Evolutionary conservation across 768 basidiomycete species (phyloP).

Genomic region (Mrakia blollopis): DNA sequence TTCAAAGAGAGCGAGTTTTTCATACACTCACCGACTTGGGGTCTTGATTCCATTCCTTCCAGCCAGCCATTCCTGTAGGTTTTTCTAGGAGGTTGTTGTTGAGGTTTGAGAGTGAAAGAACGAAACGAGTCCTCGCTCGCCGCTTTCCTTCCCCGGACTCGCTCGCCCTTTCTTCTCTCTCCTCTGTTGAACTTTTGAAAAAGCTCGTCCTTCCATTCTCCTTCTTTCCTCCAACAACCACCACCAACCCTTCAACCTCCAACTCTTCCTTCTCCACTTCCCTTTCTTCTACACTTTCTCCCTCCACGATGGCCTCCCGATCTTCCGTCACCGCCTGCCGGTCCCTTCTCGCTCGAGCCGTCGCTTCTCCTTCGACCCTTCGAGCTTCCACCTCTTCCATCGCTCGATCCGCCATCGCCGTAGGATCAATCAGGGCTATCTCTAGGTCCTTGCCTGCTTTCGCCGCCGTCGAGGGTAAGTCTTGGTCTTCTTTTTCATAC

Average conservation of each 20-base stretch:
- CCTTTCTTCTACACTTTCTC: neutral
- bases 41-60: too few relatives aligned
- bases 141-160: too few relatives aligned
- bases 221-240: neutral
- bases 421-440: neutral
- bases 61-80: too few relatives aligned
- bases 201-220: neutral
- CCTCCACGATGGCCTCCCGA: constrained; percentile 14
- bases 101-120: neutral
- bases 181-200: neutral
- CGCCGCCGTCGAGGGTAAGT: constrained; percentile 8
- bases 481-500: neutral
- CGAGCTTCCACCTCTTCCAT: constrained; percentile 11
- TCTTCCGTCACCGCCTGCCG: constrained; percentile 3
- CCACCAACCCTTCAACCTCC: neutral
- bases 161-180: neutral
- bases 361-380: neutral
- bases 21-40: too few relatives aligned
- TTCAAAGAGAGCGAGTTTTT: too few relatives aligned
- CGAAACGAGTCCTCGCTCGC: neutral
- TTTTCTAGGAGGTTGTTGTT: too few relatives aligned
- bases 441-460: neutral
- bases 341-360: constrained; percentile 10
- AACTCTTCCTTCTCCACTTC: neutral
- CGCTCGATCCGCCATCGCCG: constrained; percentile 12